These are phyloP conservation scores for Tolypocladium inflatum DNA, from an alignment of 2,329 filamentous ascomycete genomes.

Conservation along the genomic window DNA sequence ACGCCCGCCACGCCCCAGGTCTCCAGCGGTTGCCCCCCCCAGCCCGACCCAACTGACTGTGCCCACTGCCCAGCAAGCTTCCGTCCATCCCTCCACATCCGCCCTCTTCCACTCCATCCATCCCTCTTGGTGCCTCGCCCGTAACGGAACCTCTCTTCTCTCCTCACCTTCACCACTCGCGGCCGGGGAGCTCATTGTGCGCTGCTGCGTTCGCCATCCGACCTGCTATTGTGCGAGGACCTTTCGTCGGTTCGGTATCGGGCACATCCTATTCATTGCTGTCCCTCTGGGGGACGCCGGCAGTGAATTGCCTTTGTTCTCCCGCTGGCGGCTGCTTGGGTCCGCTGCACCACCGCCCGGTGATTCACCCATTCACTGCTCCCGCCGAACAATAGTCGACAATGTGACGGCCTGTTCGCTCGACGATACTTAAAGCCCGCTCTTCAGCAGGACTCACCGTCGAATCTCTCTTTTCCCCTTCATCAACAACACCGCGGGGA, in stretches of 20 bases:
- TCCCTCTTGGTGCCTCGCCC: slow-evolving; percentile 1
- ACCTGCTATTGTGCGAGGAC: slow-evolving; percentile 6
- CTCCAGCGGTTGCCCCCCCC: not conserved
- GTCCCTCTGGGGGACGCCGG: slow-evolving; percentile 10
- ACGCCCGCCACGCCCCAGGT: not conserved
- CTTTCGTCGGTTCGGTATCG: slow-evolving; percentile 7
- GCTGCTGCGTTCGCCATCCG: slow-evolving; percentile 12
- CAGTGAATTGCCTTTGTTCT: slow-evolving; percentile 10
- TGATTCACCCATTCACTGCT: not conserved
- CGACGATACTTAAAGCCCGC: not conserved
- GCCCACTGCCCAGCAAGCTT: slow-evolving; percentile 1
- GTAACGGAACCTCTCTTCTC: slow-evolving; percentile 2
- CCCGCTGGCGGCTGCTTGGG: not conserved
- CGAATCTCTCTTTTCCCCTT: not conserved
- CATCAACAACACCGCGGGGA: slow-evolving; percentile 33
- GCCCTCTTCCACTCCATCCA: slow-evolving; percentile 1
- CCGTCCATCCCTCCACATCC: slow-evolving; percentile 1
- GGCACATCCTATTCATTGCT: slow-evolving; percentile 8
- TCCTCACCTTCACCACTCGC: slow-evolving; percentile 1
- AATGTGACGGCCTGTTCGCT: slow-evolving; percentile 7
- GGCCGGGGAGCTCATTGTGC: slow-evolving; percentile 2
- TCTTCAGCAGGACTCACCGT: not conserved
- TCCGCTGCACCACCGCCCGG: not conserved
- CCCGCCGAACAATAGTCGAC: slow-evolving; percentile 4
- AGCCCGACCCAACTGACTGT: not conserved